A percentile compares a stretch with the other conserved stretches of the same genome.
phyloP scores from a whole-genome alignment of 805 yeast genomes.

The Alloascoidea africana region DNA sequence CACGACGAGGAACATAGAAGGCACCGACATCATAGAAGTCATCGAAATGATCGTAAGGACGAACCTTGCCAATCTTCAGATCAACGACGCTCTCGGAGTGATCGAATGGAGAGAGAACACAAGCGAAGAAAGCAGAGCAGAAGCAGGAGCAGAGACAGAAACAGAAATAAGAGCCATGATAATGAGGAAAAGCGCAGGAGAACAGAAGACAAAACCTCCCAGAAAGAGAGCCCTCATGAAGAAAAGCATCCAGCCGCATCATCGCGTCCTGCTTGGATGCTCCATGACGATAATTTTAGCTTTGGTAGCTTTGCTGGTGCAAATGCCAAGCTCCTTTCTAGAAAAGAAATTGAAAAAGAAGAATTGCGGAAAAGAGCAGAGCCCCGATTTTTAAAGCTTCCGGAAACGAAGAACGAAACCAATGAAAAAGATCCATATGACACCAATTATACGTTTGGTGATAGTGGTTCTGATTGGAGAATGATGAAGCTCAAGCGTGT shows the following conservation, averaged over 20 bases:
- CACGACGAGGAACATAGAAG: background rate
- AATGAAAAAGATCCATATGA: background rate
- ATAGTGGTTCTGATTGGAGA: constrained; percentile 22
- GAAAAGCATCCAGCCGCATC: background rate
- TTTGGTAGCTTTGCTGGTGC: background rate
- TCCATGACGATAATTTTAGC: background rate
- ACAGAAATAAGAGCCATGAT: background rate
- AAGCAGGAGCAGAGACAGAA: background rate
- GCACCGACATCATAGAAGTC: background rate
- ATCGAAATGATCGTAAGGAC: background rate
- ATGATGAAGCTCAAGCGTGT: constrained; percentile 19
- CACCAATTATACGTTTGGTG: constrained; percentile 21
- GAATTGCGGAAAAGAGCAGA: background rate
- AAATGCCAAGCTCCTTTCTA: background rate
- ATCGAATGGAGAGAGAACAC: background rate
- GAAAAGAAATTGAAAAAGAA: constrained; percentile 1
- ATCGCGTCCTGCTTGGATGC: background rate
- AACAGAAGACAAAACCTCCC: no score
- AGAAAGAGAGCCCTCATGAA: background rate
- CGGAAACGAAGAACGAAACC: background rate
- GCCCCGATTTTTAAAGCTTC: background rate
- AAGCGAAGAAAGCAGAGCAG: background rate
- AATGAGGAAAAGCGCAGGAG: background rate
- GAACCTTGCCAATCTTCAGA: no score
- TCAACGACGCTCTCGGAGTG: no score